Percentiles rank a stretch among this genome's conserved stretches.
These are phyloP conservation scores for Oenanthe sinensis DNA, from an alignment of 129 eudicot species.

Conservation along the genomic window DNA sequence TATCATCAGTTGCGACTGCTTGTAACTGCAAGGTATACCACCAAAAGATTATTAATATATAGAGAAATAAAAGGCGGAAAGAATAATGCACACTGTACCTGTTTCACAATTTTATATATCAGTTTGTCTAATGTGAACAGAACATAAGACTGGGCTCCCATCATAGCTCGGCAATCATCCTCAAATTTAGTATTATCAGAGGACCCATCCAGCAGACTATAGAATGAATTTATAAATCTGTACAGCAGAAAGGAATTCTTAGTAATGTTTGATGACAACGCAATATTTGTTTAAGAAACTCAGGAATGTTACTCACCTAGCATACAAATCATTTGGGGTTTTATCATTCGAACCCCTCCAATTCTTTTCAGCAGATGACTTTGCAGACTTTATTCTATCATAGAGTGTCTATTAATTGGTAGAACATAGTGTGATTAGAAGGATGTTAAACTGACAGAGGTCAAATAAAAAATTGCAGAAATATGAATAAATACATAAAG, in stretches of 20 bases:
- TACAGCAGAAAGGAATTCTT: slow-evolving; percentile 14
- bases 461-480: slow-evolving; percentile 3
- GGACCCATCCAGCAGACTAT: slow-evolving; percentile 65
- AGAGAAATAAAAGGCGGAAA: background rate
- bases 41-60: background rate
- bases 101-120: slow-evolving; percentile 77
- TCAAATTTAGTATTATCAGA: slow-evolving; percentile 79
- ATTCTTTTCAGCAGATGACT: slow-evolving; percentile 60
- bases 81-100: slow-evolving; percentile 33
- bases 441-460: slow-evolving; percentile 6
- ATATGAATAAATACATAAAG: background rate
- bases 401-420: slow-evolving; percentile 49
- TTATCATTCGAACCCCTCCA: slow-evolving; percentile 63
- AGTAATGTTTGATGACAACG: background rate
- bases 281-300: background rate
- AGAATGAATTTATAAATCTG: slow-evolving; percentile 72
- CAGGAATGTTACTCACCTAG: slow-evolving; percentile 34
- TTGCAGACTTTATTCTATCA: slow-evolving; percentile 73
- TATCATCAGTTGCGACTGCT: slow-evolving; percentile 60
- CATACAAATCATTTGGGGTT: slow-evolving; percentile 53
- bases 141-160: slow-evolving; percentile 79
- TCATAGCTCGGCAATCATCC: slow-evolving; percentile 85
- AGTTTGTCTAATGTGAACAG: slow-evolving; percentile 93
- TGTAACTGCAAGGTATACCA: slow-evolving; percentile 49
- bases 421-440: background rate